Evolutionary conservation across 768 basidiomycete genomes (phyloP), one percentile per base, ranked within the genome.

Genomic region (Termitomyces sp.): DNA sequence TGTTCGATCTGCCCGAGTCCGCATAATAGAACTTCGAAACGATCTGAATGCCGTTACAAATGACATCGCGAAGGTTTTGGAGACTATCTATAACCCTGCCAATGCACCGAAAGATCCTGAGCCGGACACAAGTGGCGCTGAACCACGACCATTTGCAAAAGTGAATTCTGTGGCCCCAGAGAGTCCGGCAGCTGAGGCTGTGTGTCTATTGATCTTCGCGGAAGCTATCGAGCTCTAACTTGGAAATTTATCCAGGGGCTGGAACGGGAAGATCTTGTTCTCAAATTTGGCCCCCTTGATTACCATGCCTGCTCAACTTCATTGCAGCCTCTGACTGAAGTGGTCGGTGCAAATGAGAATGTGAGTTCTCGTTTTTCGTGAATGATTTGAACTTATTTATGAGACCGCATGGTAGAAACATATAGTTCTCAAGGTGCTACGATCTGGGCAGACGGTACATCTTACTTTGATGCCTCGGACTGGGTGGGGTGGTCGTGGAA

Each of bases 401-500:
- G 32, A 18, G 14, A 45, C 48, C n/a, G 18, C 26, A 26, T 13
- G 37, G 22, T 63, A 93, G 92, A 79, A 79, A 48, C 77, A 80
- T 46, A 73, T 94, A 37, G 66, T 71, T 5, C 76, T 94, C 53
- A 76, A 79, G 45, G 79, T 91, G 9, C 71, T 83, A 30, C 83
- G 90, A 32, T 70, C 74, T 5, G 78, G 70, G 3, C 69, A 81
- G 61, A 68, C 65, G 7, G 63, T 83, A 14, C 74, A 74, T 20
- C 65, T 93, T 57, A 79, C 71, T n/a, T 74, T 94, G 43, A 86
- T 76, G 3, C 92, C 93, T 6, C 72, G 83, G 50, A 82, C 79
- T 56, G 87, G 87, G 7, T 97, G 94, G 94, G 93, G 92, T 60
- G 94, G 94, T 10, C 78, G 91, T 58, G 94, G 94, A 9, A 77